A percentile compares a stretch with the other conserved stretches of the same genome.
Conservation (phyloP, 805 yeast genomes). For the Candida multigemmis region DNA sequence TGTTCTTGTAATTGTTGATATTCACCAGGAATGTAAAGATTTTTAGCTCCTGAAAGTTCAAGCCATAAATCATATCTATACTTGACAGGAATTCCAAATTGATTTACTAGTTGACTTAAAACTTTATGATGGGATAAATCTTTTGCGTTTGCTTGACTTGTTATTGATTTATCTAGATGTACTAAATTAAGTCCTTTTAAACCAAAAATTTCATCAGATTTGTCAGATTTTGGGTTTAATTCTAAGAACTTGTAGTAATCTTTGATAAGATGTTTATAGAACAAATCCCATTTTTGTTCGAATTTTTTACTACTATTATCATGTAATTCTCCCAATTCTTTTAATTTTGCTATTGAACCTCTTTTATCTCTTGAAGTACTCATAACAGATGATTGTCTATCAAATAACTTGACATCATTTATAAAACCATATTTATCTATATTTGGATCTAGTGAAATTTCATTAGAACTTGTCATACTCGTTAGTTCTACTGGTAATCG, state of each 20-base stretch:
- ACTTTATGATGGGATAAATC: too few relatives aligned
- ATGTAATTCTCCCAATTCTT: conserved; percentile 31
- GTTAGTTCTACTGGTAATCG: conserved; percentile 3
- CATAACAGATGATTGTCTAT: too few relatives aligned
- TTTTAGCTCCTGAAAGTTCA: conserved; percentile 43
- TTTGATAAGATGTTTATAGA: conserved; percentile 20
- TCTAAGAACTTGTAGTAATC: conserved; percentile 15
- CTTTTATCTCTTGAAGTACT: too few relatives aligned
- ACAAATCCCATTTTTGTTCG: conserved; percentile 35
- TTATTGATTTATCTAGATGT: too few relatives aligned
- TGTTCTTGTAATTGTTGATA: conserved; percentile 23
- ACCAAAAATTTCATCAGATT: too few relatives aligned
- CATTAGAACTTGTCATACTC: conserved; percentile 1
- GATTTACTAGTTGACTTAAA: conserved; percentile 25
- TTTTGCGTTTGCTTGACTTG: too few relatives aligned
- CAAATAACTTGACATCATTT: conserved; percentile 13
- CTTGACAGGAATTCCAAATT: conserved; percentile 39
- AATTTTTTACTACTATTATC: conserved; percentile 30
- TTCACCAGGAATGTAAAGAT: conserved; percentile 36
- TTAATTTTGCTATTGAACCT: conserved; percentile 17
- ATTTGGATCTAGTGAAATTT: conserved; percentile 7
- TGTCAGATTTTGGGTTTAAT: conserved; percentile 2
- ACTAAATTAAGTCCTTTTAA: too few relatives aligned
- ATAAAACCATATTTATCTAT: conserved; percentile 46
- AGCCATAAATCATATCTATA: conserved; percentile 43